Base-by-base conservation (phyloP, 805 yeast species). In the Metschnikowia chrysomelidarum region DNA sequence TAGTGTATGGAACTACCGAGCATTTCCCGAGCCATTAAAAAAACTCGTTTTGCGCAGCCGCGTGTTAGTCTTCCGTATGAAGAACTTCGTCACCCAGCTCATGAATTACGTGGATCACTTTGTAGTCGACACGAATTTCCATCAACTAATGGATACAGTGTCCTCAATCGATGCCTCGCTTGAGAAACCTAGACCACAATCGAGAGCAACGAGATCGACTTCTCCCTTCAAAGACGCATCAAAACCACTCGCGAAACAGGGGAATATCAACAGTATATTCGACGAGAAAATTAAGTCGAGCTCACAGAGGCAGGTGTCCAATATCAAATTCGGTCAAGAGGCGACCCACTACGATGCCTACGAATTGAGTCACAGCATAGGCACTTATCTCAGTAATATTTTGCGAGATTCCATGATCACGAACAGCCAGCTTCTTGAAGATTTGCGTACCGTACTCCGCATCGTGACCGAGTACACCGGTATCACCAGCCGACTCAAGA, bases 351-450 rank as follows among this genome's bases (percentile, higher is more conserved):
- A 28, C 13, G 51, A 45, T 19, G 37, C 38, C 8, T 24, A 27
- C n/a, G 44, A 31, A 5, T 77, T 38, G 75, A 71, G 38, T 50
- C 59, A 18, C 52, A 59, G 59, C 19, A 67, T 83, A 36, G 76
- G 79, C 27, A 64, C 71, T 7, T 80, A 74, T 48, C 61, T 86
- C 41, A 83, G 80, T 52, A 74, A 80, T 2, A 68, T 80, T 14
- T 56, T 87, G 44, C 72, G 77, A 43, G 84, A 81, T 45, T 76
- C 87, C 8, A 68, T 85, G 54, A 64, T 85, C 35, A 80, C 89
- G 2, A 76, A 78, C 37, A 69, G 75, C 13, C 68, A 66, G 30
- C 56, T 82, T 33, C 62, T 82, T 27, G 65, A 68, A 30, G 58
- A 69, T 11, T 49, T 76, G 28, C 67, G 71, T 43, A 59, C 57